These are phyloP conservation scores for Cystofilobasidium bisporidii DNA, from an alignment of 768 basidiomycete genomes.

Conservation along the genomic window DNA sequence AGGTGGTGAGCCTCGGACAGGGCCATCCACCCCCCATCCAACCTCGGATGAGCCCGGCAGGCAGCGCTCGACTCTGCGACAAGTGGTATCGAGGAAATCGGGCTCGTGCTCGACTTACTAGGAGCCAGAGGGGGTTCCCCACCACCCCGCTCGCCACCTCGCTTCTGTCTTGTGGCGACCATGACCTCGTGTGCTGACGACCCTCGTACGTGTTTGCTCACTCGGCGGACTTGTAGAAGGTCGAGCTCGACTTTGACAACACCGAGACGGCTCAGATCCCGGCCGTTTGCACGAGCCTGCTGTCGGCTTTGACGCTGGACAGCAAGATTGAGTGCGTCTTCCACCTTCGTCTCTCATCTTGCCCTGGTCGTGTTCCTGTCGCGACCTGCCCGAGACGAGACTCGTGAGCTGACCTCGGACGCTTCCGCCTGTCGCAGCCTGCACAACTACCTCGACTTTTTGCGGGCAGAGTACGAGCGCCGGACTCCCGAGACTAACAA, in stretches of 20 bases:
- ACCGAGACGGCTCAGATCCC: slow-evolving; percentile 37
- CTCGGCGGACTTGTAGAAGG: slow-evolving; percentile 46
- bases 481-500: slow-evolving; percentile 63
- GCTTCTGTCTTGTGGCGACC: too few relatives aligned
- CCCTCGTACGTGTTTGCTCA: neutral
- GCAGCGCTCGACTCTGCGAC: neutral
- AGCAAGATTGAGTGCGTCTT: slow-evolving; percentile 63
- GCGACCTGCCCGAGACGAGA: neutral
- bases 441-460: slow-evolving; percentile 66
- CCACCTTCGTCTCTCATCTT: too few relatives aligned
- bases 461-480: slow-evolving; percentile 67
- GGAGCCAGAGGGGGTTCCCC: too few relatives aligned
- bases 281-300: slow-evolving; percentile 64
- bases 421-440: slow-evolving; percentile 42
- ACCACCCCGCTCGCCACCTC: too few relatives aligned
- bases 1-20: neutral
- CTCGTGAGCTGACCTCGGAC: neutral
- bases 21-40: neutral
- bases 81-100: neutral
- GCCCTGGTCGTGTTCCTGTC: slow-evolving; percentile 19
- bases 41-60: neutral
- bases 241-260: slow-evolving; percentile 61
- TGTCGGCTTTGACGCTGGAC: slow-evolving; percentile 68
- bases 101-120: too few relatives aligned
- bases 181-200: neutral